Conservation (phyloP, 805 yeast species). For the Saccharomycopsis guyanensis region DNA sequence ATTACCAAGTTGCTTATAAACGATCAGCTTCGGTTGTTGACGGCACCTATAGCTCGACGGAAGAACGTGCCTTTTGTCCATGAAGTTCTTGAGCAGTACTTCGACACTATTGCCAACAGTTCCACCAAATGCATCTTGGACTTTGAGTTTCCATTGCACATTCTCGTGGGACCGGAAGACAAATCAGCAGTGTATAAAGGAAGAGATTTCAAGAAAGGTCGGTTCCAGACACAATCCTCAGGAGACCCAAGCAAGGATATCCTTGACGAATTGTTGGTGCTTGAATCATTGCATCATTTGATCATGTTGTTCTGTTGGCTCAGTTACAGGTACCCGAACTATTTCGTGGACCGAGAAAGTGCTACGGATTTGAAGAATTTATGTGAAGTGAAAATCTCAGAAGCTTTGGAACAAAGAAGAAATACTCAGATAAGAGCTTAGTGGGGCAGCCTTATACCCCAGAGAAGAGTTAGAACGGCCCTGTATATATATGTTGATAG, state of each 20-base stretch:
- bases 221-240: no score
- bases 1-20: constrained; percentile 38
- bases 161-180: constrained; percentile 8
- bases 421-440: not conserved
- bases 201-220: not conserved
- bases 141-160: constrained; percentile 26
- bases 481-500: no score
- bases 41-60: constrained; percentile 46
- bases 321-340: constrained; percentile 75
- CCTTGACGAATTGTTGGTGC: constrained; percentile 21
- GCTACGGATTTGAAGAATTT: constrained; percentile 63
- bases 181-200: not conserved
- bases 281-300: constrained; percentile 63
- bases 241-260: not conserved
- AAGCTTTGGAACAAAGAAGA: constrained; percentile 25
- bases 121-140: constrained; percentile 11
- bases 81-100: constrained; percentile 38
- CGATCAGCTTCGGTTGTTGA: constrained; percentile 50
- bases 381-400: constrained; percentile 48
- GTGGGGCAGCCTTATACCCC: no score
- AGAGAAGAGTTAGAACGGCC: no score
- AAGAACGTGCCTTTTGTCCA: not conserved
- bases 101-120: constrained; percentile 43
- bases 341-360: constrained; percentile 67
- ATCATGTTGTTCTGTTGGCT: constrained; percentile 77